Base-by-base conservation (phyloP, 495 filamentous ascomycete genomes). In the Aspergillus cavernicola region DNA sequence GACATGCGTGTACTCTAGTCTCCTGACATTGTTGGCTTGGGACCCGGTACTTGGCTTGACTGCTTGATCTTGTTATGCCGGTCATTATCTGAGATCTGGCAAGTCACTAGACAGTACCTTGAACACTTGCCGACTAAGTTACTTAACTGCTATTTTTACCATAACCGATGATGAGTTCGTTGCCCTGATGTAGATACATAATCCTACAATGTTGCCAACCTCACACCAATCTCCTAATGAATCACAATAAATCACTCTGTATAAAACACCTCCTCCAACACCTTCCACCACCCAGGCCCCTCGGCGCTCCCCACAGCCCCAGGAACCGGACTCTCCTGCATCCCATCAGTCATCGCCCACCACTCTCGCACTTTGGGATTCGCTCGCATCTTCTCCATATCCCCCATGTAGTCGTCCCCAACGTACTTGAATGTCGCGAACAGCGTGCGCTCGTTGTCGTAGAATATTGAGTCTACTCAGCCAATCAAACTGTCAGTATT, bases 361-460 rank as follows among this genome's bases (percentile, higher is more conserved):
- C 86, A 90, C 64, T 88, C 83, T 36, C 80, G 76, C 16, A 90
- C 84, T 55, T 85, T 87, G 2, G 80, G 76, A 59, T 87, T 86
- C 19, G 76, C 79, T 6, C 73, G 67, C 87, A 89, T 90, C 43
- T 71, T 72, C 68, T 78, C 73, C 87, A 90, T 90, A 69, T 89
- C 87, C 1, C 68, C 81, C 1, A 78, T 83, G 29, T 78, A 89
- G 66, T 88, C 80, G 43, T 76, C 74, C 1, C 87, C 87, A 15
- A 86, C 72, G 52, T 90, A 90, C 65, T 88, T 89, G 68, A 89
- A 89, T 23, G 70, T 81, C 7, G 84, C 85, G 58, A 89, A 90
- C 0, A 90, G 72, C 23, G 83, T 82, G 20, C 78, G 71, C 13
- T 72, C 74, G 15, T 80, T 74, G 50, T 88, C 82, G 60, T 85